Conservation (phyloP, 2,329 filamentous ascomycete genomes). For the Fusarium chuoi region DNA sequence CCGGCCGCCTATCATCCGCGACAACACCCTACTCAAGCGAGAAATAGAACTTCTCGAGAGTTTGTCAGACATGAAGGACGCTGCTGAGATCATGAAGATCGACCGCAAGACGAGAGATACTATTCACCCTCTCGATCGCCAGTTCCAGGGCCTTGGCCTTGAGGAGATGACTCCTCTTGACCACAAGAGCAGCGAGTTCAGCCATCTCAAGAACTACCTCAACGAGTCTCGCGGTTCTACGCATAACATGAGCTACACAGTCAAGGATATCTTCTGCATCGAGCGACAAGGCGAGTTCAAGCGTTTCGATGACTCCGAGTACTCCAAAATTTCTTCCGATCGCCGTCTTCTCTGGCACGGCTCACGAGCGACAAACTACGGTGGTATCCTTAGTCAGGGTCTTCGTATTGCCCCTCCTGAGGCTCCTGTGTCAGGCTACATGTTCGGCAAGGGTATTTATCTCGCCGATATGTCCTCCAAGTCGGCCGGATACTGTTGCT, state of each 20-base stretch:
- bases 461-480: slow-evolving; percentile 87
- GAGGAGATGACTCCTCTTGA: slow-evolving; percentile 80
- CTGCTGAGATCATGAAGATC: slow-evolving; percentile 79
- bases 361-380: slow-evolving; percentile 84
- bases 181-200: slow-evolving; percentile 69
- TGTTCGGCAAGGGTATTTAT: slow-evolving; percentile 93
- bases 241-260: slow-evolving; percentile 68
- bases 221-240: slow-evolving; percentile 72
- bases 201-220: slow-evolving; percentile 74
- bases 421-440: slow-evolving; percentile 82
- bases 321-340: slow-evolving; percentile 67
- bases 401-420: slow-evolving; percentile 90
- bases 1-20: slow-evolving; percentile 74
- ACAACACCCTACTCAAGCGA: slow-evolving; percentile 68
- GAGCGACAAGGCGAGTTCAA: slow-evolving; percentile 77
- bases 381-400: slow-evolving; percentile 87
- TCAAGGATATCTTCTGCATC: slow-evolving; percentile 85
- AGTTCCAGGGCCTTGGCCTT: slow-evolving; percentile 77
- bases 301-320: slow-evolving; percentile 70
- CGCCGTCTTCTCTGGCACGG: slow-evolving; percentile 89
- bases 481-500: slow-evolving; percentile 80
- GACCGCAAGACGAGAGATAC: slow-evolving; percentile 60
- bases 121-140: slow-evolving; percentile 75
- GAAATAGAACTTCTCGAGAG: slow-evolving; percentile 85
- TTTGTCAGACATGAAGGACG: slow-evolving; percentile 86